phyloP scores from a whole-genome alignment of 352 stramenopile genomes.

The Phytophthora pini region DNA sequence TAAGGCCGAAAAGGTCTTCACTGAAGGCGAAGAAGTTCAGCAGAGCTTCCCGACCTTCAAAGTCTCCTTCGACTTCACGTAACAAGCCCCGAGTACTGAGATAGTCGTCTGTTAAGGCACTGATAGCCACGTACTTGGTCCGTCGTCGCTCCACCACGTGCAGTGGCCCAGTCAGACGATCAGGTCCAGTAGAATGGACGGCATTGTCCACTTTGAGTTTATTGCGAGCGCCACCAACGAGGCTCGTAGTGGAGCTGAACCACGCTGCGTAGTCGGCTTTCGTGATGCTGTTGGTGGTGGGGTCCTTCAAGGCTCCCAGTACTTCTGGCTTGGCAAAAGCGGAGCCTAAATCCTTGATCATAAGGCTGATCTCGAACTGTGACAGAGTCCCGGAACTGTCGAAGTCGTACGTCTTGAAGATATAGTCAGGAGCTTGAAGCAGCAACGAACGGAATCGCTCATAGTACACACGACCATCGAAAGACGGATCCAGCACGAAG shows the following conservation, averaged over 20 bases:
- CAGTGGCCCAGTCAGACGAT: constrained; percentile 91
- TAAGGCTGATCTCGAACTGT: constrained; percentile 66
- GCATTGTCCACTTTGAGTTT: constrained; percentile 93
- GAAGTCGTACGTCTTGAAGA: constrained; percentile 82
- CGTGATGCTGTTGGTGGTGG: constrained; percentile 43
- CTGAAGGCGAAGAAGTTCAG: constrained; percentile 78
- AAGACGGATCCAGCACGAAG: constrained; percentile 80
- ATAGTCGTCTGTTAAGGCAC: constrained; percentile 90
- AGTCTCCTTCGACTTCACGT: constrained; percentile 80
- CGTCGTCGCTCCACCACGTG: constrained; percentile 90
- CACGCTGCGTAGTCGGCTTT: constrained; percentile 62
- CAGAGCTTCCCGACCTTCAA: constrained; percentile 77
- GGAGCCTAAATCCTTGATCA: constrained; percentile 68
- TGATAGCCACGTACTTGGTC: constrained; percentile 96
- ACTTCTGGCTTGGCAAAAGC: constrained; percentile 49
- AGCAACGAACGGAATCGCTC: constrained; percentile 58
- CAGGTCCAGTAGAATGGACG: constrained; percentile 90
- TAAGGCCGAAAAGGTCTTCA: constrained; percentile 72
- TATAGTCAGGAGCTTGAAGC: constrained; percentile 52
- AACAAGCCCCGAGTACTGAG: constrained; percentile 77
- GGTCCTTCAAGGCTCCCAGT: constrained; percentile 49
- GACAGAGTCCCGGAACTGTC: constrained; percentile 63
- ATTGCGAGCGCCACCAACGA: constrained; percentile 58
- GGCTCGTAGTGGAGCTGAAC: constrained; percentile 69
- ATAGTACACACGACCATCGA: constrained; percentile 86